These are phyloP conservation scores for Pinguiococcus pyrenoidosus DNA, from an alignment of 108 stramenopile species.

Conservation along the genomic window DNA sequence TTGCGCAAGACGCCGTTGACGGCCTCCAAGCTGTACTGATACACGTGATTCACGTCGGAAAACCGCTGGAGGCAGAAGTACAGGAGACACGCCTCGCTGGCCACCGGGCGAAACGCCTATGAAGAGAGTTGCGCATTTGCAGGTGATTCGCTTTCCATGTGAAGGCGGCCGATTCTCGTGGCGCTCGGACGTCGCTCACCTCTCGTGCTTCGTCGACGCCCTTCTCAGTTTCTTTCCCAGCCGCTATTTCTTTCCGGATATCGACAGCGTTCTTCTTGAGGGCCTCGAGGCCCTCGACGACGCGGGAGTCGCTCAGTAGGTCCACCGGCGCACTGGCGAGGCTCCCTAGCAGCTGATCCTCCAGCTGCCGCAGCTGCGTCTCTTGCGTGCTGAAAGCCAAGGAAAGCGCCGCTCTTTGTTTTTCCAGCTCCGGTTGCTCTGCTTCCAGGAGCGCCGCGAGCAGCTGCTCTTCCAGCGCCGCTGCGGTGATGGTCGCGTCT, in stretches of 20 bases:
- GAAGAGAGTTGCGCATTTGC: no score
- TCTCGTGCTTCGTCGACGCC: slow-evolving; percentile 26
- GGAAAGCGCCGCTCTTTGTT: no score
- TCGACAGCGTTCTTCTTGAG: slow-evolving; percentile 23
- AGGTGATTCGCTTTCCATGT: no score
- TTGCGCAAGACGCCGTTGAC: slow-evolving; percentile 25
- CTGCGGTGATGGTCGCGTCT: no score
- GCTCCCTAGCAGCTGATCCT: slow-evolving; percentile 29
- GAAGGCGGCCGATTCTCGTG: no score
- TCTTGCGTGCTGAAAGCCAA: no score
- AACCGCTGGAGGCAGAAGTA: slow-evolving; percentile 34
- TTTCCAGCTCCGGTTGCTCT: no score
- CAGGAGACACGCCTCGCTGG: slow-evolving; percentile 18
- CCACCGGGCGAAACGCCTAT: slow-evolving; percentile 35
- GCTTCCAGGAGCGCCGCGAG: no score
- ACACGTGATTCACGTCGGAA: slow-evolving; percentile 23
- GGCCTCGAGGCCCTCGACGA: slow-evolving; percentile 35
- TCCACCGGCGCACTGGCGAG: slow-evolving; percentile 34
- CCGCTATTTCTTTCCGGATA: slow-evolving; percentile 9
- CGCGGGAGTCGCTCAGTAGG: slow-evolving; percentile 16
- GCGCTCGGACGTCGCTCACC: slow-evolving; percentile 1
- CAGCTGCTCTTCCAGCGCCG: no score
- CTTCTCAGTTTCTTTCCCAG: slow-evolving; percentile 9
- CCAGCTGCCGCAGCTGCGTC: slow-evolving; percentile 23
- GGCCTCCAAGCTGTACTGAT: slow-evolving; percentile 30